Base-by-base conservation (phyloP, 2,329 filamentous ascomycete genomes). In the Huntiella decipiens region DNA sequence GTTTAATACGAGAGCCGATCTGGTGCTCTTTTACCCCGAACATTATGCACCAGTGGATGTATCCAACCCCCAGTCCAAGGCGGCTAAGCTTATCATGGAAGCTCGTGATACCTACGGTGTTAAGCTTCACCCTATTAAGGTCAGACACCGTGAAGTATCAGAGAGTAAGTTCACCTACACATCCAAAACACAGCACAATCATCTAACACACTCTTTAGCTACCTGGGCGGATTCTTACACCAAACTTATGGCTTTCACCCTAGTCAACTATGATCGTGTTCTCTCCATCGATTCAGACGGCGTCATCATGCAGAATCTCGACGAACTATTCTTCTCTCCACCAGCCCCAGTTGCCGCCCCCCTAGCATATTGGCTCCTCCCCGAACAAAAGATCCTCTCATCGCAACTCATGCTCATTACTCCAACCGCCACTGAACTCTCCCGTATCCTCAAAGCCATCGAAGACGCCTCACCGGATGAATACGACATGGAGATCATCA, bases 291-390 rank as follows among this genome's bases (percentile, higher is more conserved):
- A 83, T 56, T 78, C 76, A 6, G 79, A 84, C 54, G 65, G 73
- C 16, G 71, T 71, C 1, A 60, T 84, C 3, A 65, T 80, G 3
- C 64, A 76, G 49, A 60, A 66, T 16, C 70, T 84, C 66, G 80
- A 85, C 53, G 78, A 83, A 46, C 66, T 84, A 0, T 85, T 85
- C 60, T 67, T 79, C 22, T 63, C 80, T 1, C 80, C 79, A 0
- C 56, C 62, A 1, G 66, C 70, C 1, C 63, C 70, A 1, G 67
- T 79, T 3, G 78, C 78, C 2, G 77, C 83, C 70, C 77, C 79
- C 1, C 71, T 75, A 31, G 80, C 79, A 6, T 83, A 84, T 57
- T 84, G 79, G 79, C 63, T 74, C 1, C 64, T 71, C 4, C 70
- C 70, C 0, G 61, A 66, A 1, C 63, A 62, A 6, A 64, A 65